A percentile compares a stretch with the other conserved stretches of the same genome.
phyloP scores from a whole-genome alignment of 2,329 filamentous ascomycete genomes.

The Venturia aucupariae region DNA sequence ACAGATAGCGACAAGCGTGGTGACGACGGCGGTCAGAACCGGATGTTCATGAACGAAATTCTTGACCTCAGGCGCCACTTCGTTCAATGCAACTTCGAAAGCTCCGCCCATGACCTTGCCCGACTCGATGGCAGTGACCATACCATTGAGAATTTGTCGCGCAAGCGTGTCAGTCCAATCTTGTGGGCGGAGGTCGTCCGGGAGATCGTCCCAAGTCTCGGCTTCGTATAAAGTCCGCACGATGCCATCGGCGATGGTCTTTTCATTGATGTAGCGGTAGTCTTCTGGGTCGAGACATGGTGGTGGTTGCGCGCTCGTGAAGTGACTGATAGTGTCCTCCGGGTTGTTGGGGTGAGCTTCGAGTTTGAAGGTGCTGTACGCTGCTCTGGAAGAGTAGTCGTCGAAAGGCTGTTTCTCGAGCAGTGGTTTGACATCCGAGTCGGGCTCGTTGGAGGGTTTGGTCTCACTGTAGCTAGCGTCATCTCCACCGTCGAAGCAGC shows the following conservation, averaged over 20 bases:
- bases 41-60: neutral
- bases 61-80: neutral
- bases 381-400: neutral
- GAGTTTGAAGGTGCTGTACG: neutral
- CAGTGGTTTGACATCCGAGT: neutral
- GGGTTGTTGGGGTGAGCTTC: neutral
- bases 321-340: neutral
- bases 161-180: neutral
- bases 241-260: neutral
- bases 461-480: neutral
- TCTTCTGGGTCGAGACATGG: neutral
- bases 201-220: neutral
- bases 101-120: neutral
- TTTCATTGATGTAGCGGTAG: neutral
- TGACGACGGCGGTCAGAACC: neutral
- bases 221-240: neutral
- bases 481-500: neutral
- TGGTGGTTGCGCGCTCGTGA: neutral
- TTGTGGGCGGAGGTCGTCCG: neutral
- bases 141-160: neutral
- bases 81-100: neutral
- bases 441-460: neutral
- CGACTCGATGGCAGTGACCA: neutral
- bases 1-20: neutral
- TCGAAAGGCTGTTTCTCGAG: neutral